Evolutionary conservation across 169 alveolate species (phyloP).

Genomic region (Plasmodium relictum): DNA sequence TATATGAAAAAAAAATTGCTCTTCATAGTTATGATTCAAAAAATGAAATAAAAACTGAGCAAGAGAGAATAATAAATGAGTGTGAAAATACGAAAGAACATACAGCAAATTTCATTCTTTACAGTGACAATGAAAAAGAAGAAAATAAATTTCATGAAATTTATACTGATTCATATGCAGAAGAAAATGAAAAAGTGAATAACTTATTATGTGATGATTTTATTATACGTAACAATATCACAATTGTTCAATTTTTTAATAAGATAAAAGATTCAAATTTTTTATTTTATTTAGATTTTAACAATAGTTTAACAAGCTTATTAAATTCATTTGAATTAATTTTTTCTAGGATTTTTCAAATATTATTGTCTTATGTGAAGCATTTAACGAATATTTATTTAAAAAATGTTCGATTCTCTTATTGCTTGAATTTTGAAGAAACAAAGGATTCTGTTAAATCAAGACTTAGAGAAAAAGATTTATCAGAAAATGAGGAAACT

Average conservation of each 20-base stretch:
- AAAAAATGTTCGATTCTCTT: background rate
- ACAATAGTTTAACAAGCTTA: conserved; percentile 2
- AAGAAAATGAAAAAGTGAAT: too few relatives aligned
- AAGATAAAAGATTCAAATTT: conserved; percentile 7
- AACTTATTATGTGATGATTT: too few relatives aligned
- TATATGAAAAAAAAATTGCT: too few relatives aligned
- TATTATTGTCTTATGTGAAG: background rate
- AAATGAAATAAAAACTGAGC: too few relatives aligned
- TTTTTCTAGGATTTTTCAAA: conserved; percentile 18
- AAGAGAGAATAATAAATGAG: too few relatives aligned
- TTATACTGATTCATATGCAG: too few relatives aligned
- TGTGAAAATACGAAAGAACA: too few relatives aligned
- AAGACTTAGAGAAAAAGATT: background rate
- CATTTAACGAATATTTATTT: background rate
- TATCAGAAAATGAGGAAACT: background rate
- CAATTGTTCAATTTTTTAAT: conserved; percentile 6
- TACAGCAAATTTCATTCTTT: too few relatives aligned
- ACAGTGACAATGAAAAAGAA: too few relatives aligned
- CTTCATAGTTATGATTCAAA: too few relatives aligned
- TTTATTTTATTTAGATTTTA: background rate
- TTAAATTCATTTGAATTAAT: conserved; percentile 6
- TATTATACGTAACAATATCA: background rate
- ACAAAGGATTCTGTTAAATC: too few relatives aligned
- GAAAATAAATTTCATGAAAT: too few relatives aligned
- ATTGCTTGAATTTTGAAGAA: background rate